Conservation (phyloP, 495 filamentous ascomycete genomes). For the Friedmanniomyces endolithicus region DNA sequence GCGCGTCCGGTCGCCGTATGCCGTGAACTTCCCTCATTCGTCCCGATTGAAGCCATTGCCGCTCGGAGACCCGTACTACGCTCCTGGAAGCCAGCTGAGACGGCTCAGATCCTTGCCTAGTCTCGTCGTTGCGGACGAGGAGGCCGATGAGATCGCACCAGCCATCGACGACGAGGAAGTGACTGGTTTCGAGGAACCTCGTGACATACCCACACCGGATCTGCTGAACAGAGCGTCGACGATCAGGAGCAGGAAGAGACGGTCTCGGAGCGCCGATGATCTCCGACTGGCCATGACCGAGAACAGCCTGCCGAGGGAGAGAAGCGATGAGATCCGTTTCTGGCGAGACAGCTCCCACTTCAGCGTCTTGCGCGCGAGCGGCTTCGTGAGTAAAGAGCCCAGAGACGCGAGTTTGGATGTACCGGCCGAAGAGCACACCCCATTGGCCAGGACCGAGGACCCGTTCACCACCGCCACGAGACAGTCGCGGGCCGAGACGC, state of each 20-base stretch:
- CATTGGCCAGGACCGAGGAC: background rate
- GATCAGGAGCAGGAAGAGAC: conserved; percentile 9
- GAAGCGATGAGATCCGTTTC: conserved; percentile 21
- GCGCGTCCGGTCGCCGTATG: conserved; percentile 19
- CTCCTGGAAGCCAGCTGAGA: conserved; percentile 15
- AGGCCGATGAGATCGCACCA: background rate
- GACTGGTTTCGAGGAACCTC: conserved; percentile 5
- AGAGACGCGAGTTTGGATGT: background rate
- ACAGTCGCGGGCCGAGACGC: background rate
- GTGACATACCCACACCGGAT: conserved; percentile 6
- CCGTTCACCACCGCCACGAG: background rate
- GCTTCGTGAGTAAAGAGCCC: conserved; percentile 4
- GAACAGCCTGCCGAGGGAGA: conserved; percentile 3
- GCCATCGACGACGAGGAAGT: background rate
- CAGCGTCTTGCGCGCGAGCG: conserved; percentile 14
- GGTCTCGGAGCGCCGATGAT: conserved; percentile 20
- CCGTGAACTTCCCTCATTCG: conserved; percentile 21
- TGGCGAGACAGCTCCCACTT: conserved; percentile 21
- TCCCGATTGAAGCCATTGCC: conserved; percentile 18
- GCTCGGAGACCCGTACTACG: conserved; percentile 15
- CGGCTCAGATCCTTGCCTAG: conserved; percentile 17
- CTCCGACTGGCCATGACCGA: background rate
- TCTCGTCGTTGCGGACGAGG: background rate
- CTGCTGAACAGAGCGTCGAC: conserved; percentile 1
- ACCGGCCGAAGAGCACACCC: background rate